Evolutionary conservation across 495 filamentous ascomycete genomes (phyloP).

Genomic region (Annulohypoxylon maeteangense): DNA sequence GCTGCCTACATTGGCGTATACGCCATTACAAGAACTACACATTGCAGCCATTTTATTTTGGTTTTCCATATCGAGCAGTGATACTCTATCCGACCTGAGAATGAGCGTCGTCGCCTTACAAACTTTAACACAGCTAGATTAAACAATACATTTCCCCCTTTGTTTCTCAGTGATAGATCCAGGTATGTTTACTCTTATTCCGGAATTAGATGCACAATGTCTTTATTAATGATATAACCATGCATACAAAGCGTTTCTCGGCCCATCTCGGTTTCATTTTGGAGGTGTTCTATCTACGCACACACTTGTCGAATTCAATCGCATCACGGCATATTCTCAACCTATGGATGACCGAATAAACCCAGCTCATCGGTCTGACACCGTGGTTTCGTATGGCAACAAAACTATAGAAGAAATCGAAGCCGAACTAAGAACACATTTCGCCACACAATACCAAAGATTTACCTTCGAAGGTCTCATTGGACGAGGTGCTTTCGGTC

Average conservation of each 20-base stretch:
- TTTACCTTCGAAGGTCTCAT: constrained; percentile 16
- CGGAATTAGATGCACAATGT: background rate
- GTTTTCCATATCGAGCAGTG: no score
- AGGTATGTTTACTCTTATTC: background rate
- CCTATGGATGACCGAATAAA: background rate
- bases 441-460: constrained; percentile 14
- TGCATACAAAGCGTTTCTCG: background rate
- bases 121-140: no score
- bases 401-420: constrained; percentile 4
- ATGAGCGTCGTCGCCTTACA: no score
- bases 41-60: no score
- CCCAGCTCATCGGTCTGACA: background rate
- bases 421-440: constrained; percentile 10
- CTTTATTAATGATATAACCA: background rate
- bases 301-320: background rate
- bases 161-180: background rate
- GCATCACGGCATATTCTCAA: background rate
- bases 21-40: no score
- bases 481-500: constrained; percentile 17
- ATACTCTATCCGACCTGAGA: no score
- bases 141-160: no score
- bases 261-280: background rate
- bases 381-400: constrained; percentile 3
- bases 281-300: background rate
- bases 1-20: no score